A percentile compares a stretch with the other conserved stretches of the same genome.
phyloP scores from a whole-genome alignment of 306 rosid genomes.

The Lathyrus sativus region DNA sequence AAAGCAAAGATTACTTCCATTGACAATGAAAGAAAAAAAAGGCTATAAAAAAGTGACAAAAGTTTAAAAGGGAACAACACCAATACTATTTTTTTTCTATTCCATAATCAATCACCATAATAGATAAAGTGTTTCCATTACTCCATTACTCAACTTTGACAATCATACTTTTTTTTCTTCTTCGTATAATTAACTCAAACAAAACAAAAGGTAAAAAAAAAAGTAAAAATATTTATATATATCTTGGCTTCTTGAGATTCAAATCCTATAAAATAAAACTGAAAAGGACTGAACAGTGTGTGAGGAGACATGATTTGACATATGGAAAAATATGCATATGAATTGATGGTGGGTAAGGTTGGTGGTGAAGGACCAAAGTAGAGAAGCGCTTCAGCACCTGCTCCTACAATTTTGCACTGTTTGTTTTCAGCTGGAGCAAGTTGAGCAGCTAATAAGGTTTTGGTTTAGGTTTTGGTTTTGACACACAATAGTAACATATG shows the following conservation, averaged over 20 bases:
- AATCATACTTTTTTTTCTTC: slow-evolving; percentile 55
- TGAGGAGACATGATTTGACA: slow-evolving; percentile 50
- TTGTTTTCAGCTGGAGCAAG: slow-evolving; percentile 77
- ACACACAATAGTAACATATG: slow-evolving; percentile 46
- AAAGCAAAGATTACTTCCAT: slow-evolving; percentile 55
- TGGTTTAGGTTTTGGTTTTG: slow-evolving; percentile 49
- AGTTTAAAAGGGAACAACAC: slow-evolving; percentile 52
- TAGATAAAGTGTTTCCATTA: slow-evolving; percentile 56
- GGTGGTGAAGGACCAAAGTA: slow-evolving; percentile 39
- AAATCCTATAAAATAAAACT: slow-evolving; percentile 61
- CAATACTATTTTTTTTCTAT: slow-evolving; percentile 54
- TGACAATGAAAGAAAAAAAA: slow-evolving; percentile 42
- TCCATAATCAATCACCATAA: slow-evolving; percentile 45
- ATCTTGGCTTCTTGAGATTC: slow-evolving; percentile 48
- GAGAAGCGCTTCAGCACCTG: slow-evolving; percentile 86
- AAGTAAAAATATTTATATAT: slow-evolving; percentile 24
- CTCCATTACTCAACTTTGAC: slow-evolving; percentile 60
- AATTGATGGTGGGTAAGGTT: slow-evolving; percentile 40
- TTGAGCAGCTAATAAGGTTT: slow-evolving; percentile 73
- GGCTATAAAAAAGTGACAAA: slow-evolving; percentile 38
- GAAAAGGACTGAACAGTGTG: slow-evolving; percentile 54
- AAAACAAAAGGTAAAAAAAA: slow-evolving; percentile 39
- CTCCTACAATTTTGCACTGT: slow-evolving; percentile 63
- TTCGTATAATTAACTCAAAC: slow-evolving; percentile 56
- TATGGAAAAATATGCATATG: slow-evolving; percentile 50